Evolutionary conservation across 1,139 yeast species (phyloP), one percentile per base, ranked within the genome.

Genomic region (Scheffersomyces parashehatae): DNA sequence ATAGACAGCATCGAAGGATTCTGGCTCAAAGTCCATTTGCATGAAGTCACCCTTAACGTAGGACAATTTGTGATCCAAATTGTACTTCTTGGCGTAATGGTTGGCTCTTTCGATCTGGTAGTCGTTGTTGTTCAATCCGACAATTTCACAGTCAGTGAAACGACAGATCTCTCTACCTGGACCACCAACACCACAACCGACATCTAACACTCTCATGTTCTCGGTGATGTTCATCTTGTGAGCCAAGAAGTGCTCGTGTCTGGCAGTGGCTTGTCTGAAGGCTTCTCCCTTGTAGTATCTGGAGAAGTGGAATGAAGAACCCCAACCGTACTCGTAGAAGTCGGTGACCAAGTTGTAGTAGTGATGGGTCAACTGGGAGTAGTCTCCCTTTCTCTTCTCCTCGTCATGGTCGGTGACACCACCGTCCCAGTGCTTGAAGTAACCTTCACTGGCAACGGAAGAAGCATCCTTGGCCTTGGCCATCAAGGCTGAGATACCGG

Each of bases 101-200:
- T 82, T 86, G 46, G 96, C 99, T 67, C 96, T 88, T 63, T 85
- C 90, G 58, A 93, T 87, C 76, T 93, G 95, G 80, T 95, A 95
- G 70, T 93, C 99, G 65, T 93, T 95, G 77, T 93, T 93, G 77
- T 93, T 93, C 60, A 93, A 79, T 40, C 99, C 99, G 54, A 87
- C 88, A 65, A 93, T 77, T 56, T 81, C 73, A 70, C 93, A 87
- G 58, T 86, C 91, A 44, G 98, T 85, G 73, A 93, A 93, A 65
- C 97, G 81, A 51, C 86, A 79, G 62, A 93, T 93, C 73, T 93
- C 97, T 69, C 97, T 85, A 31, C 97, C 98, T 58, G 99, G 99
- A 35, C 99, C 99, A 64, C 99, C 99, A 58, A 93, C 97, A 77
- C 99, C 99, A 75, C 99, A 95, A 41, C 99, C 99, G 47, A 93